Evolutionary conservation across 2,329 filamentous ascomycete species (phyloP).

Genomic region (Aureobasidium lini): DNA sequence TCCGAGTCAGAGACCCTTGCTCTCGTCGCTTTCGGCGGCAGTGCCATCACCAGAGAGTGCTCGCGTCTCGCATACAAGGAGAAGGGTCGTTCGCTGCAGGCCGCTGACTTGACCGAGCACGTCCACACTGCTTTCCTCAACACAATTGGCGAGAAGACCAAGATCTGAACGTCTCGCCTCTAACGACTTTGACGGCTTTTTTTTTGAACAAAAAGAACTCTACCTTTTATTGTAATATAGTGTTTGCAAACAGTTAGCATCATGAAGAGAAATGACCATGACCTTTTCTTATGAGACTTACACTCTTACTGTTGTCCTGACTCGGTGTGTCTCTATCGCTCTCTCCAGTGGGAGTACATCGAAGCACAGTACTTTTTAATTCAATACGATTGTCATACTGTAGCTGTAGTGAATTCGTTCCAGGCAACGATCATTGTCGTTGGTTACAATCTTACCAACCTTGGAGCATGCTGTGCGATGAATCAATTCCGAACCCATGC

Average conservation of each 20-base stretch:
- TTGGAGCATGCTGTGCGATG: too few relatives aligned
- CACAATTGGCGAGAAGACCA: slow-evolving; percentile 61
- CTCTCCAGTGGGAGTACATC: too few relatives aligned
- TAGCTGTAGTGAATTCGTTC: too few relatives aligned
- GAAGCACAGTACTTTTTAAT: too few relatives aligned
- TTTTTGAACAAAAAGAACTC: neutral
- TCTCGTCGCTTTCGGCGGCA: slow-evolving; percentile 78
- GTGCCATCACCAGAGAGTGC: slow-evolving; percentile 81
- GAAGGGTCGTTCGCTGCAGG: slow-evolving; percentile 81
- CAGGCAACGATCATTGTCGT: too few relatives aligned
- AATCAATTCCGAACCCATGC: too few relatives aligned
- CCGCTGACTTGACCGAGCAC: slow-evolving; percentile 85
- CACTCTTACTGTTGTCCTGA: neutral
- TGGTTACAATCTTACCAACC: too few relatives aligned
- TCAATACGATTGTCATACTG: too few relatives aligned
- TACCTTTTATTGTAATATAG: slow-evolving; percentile 2
- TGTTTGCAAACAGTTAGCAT: neutral
- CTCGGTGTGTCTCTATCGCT: neutral
- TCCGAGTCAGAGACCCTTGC: slow-evolving; percentile 54
- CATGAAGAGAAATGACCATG: neutral
- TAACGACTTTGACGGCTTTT: slow-evolving; percentile 4
- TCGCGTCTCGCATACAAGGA: slow-evolving; percentile 80
- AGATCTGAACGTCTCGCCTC: slow-evolving; percentile 4
- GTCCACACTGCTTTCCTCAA: slow-evolving; percentile 75
- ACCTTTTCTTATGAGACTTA: neutral